phyloP scores from a whole-genome alignment of 176 grass and related monocot species.

The Oryza officinalis region DNA sequence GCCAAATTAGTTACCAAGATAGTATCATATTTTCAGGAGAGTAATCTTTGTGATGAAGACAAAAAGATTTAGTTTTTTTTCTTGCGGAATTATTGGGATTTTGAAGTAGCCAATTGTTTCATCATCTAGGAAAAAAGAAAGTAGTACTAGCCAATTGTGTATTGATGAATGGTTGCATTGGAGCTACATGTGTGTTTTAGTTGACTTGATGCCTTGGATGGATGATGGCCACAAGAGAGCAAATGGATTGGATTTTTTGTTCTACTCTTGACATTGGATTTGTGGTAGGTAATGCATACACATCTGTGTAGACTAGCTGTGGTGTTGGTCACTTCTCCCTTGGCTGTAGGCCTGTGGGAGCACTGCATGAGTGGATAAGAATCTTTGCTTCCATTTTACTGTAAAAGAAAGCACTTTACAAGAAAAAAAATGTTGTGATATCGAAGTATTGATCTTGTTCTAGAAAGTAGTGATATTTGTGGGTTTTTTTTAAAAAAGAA shows the following conservation, averaged over 20 bases:
- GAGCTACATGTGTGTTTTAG: too few relatives aligned
- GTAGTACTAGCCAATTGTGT: background rate
- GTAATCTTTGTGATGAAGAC: background rate
- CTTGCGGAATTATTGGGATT: background rate
- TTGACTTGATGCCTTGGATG: background rate
- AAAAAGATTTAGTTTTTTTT: background rate
- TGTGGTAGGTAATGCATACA: background rate
- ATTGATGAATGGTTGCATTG: too few relatives aligned
- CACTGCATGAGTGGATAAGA: background rate
- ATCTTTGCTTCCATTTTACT: background rate
- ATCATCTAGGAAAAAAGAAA: background rate
- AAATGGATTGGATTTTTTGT: conserved; percentile 15
- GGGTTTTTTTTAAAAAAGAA: background rate
- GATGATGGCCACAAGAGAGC: background rate
- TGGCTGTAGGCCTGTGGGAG: background rate
- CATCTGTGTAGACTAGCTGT: background rate
- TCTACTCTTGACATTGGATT: background rate
- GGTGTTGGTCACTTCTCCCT: background rate
- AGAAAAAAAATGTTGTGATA: background rate
- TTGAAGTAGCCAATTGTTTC: background rate
- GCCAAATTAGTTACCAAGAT: background rate
- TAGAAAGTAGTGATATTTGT: background rate
- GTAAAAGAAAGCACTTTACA: background rate
- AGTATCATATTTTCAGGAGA: background rate
- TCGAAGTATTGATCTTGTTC: background rate